Conservation (phyloP, 2,329 filamentous ascomycete species). For the Periglandula ipomoeae region DNA sequence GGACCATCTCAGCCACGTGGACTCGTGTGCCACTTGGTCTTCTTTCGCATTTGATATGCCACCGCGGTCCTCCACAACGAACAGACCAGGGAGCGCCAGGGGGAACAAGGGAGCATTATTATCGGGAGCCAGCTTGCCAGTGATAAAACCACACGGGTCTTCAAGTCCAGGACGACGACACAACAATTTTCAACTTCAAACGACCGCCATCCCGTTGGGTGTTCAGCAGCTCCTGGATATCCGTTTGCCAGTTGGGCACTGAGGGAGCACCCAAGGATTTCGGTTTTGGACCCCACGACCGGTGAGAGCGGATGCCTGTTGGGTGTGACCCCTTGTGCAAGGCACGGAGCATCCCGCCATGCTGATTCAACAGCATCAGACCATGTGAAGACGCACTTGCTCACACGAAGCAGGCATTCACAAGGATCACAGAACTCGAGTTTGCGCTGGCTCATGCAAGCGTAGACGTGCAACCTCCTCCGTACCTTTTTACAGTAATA, state of each 20-base stretch:
- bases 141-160: background rate
- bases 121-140: too few species aligned
- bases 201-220: background rate
- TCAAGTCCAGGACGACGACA: background rate
- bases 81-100: too few species aligned
- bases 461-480: too few species aligned
- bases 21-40: background rate
- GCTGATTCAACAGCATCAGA: background rate
- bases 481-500: too few species aligned
- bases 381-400: background rate
- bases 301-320: conserved; percentile 7
- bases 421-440: background rate
- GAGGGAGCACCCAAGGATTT: background rate
- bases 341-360: conserved; percentile 5
- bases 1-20: conserved; percentile 5
- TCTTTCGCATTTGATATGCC: background rate
- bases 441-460: background rate
- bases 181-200: background rate
- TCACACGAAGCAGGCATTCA: background rate
- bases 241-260: background rate
- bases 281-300: conserved; percentile 7
- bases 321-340: conserved; percentile 4
- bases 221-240: background rate
- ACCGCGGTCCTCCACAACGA: too few species aligned
- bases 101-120: too few species aligned